Base-by-base conservation (phyloP, 768 basidiomycete genomes). In the Trametes sanguinea region DNA sequence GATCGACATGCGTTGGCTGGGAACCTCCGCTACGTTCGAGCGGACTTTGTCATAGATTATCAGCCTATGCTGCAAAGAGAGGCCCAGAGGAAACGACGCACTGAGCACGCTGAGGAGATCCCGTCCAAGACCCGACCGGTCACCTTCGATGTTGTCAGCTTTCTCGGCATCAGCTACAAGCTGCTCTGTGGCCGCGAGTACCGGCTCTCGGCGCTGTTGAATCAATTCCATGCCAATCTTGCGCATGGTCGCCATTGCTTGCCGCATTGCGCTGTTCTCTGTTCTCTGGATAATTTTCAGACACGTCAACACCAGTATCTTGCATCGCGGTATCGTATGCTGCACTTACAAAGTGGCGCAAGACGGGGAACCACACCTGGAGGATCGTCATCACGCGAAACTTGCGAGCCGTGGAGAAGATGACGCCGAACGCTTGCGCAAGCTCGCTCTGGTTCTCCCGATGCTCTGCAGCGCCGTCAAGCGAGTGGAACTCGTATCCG, bases 311-410 rank as follows among this genome's bases (percentile, higher is more conserved):
- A 3, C 16, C 42, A 6, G 27, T n/a, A 50, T 46, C 27, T 22
- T 22, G 22, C 22, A 22, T 22, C 22, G 22, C 22, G 22, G 22
- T 22, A 22, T 22, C 22, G 22, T 22, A 22, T 22, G 22, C 22
- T 22, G 22, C 4, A 80, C 83, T 74, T 69, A 86, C 84, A 57
- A 85, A 83, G 69, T 72, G 73, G 44, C 83, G 73, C 44, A 86
- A 71, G 32, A 84, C 65, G 7, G 85, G 84, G 63, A 87, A 83
- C 84, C 84, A 85, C 17, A 78, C 76, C 68, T 83, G 79, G 17
- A 87, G 75, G 54, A 85, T 77, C 29, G 80, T 82, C 63, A 82
- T 75, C 11, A 82, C 73, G 57, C 81, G 78, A 64, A 85, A 83
- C 62, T 81, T 78, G 54, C 79, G 77, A 17, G 84, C 78, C 16